A percentile compares a stretch with the other conserved stretches of the same genome.
These are phyloP conservation scores for Flaveria linearis DNA, from an alignment of 129 eudicot species.

Conservation along the genomic window DNA sequence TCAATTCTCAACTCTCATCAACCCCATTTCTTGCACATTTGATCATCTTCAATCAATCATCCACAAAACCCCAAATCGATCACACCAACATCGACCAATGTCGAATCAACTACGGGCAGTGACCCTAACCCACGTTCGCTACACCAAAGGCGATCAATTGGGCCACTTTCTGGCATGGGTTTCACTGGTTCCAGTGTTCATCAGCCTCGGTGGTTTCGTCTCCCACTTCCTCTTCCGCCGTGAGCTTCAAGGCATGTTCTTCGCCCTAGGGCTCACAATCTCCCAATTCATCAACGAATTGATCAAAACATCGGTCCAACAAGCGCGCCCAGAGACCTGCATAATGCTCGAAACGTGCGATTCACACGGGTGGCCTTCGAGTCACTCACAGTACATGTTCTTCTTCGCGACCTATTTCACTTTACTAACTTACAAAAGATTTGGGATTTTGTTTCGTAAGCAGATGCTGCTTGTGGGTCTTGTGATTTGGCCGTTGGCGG, in stretches of 20 bases:
- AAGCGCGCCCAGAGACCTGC: slow-evolving; percentile 85
- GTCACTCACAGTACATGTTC: slow-evolving; percentile 90
- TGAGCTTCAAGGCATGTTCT: slow-evolving; percentile 78
- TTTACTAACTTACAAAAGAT: slow-evolving; percentile 43
- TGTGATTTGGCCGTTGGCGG: slow-evolving; percentile 70
- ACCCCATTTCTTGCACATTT: slow-evolving; percentile 7
- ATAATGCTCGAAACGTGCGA: slow-evolving; percentile 74
- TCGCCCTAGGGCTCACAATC: slow-evolving; percentile 62
- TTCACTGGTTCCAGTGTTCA: slow-evolving; percentile 86
- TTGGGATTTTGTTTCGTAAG: slow-evolving; percentile 46
- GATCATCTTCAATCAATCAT: slow-evolving; percentile 14
- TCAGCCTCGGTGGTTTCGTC: slow-evolving; percentile 75
- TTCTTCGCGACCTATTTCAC: slow-evolving; percentile 73
- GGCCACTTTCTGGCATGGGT: slow-evolving; percentile 86
- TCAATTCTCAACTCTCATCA: not conserved
- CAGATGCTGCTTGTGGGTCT: slow-evolving; percentile 45
- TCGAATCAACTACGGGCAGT: slow-evolving; percentile 39
- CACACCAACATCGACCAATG: slow-evolving; percentile 7
- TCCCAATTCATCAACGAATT: slow-evolving; percentile 68
- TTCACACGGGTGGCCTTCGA: slow-evolving; percentile 96
- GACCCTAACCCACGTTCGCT: slow-evolving; percentile 86
- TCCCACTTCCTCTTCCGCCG: slow-evolving; percentile 91
- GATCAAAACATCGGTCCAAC: slow-evolving; percentile 58
- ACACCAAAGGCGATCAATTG: slow-evolving; percentile 66
- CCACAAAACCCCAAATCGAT: slow-evolving; percentile 15